These are phyloP conservation scores for Jackrogersella minutella DNA, from an alignment of 495 filamentous ascomycete species.

Conservation along the genomic window DNA sequence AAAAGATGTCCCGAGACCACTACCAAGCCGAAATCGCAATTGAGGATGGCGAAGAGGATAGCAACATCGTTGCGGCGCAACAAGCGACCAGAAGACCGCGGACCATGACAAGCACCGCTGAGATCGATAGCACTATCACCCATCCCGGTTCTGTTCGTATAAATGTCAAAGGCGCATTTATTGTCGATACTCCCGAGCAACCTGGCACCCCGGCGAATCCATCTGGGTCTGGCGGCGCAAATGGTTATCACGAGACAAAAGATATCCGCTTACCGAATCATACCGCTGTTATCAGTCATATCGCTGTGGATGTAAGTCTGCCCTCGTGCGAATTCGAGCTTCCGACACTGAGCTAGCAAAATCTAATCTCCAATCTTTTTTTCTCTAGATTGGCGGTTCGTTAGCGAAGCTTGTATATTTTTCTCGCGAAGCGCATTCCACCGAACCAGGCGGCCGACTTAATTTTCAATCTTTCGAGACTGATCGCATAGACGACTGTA, in stretches of 20 bases:
- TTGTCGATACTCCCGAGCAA: slow-evolving; percentile 75
- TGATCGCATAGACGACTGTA: slow-evolving; percentile 87
- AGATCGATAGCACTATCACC: slow-evolving; percentile 77
- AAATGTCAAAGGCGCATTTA: slow-evolving; percentile 95
- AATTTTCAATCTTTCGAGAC: slow-evolving; percentile 98
- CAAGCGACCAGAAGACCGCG: slow-evolving; percentile 36
- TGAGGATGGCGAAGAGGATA: slow-evolving; percentile 16
- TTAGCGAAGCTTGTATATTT: slow-evolving; percentile 98
- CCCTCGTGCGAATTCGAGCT: slow-evolving; percentile 6
- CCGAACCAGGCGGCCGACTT: slow-evolving; percentile 84
- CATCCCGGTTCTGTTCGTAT: slow-evolving; percentile 89
- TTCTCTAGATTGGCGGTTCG: slow-evolving; percentile 85
- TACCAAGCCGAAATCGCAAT: slow-evolving; percentile 38
- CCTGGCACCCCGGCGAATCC: slow-evolving; percentile 61
- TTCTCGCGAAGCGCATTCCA: slow-evolving; percentile 80
- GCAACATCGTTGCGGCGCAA: slow-evolving; percentile 3
- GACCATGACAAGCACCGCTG: slow-evolving; percentile 56
- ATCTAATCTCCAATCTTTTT: slow-evolving; percentile 10
- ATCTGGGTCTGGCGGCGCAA: slow-evolving; percentile 44
- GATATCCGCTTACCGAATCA: slow-evolving; percentile 97
- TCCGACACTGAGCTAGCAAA: not conserved
- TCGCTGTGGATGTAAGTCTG: slow-evolving; percentile 86
- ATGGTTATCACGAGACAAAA: slow-evolving; percentile 76
- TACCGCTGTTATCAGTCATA: slow-evolving; percentile 90
- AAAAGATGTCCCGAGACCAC: slow-evolving; percentile 24